Evolutionary conservation across 139 green algal species (phyloP), one percentile per base, ranked within the genome.

Genomic region (Tetratostichococcus sp.): DNA sequence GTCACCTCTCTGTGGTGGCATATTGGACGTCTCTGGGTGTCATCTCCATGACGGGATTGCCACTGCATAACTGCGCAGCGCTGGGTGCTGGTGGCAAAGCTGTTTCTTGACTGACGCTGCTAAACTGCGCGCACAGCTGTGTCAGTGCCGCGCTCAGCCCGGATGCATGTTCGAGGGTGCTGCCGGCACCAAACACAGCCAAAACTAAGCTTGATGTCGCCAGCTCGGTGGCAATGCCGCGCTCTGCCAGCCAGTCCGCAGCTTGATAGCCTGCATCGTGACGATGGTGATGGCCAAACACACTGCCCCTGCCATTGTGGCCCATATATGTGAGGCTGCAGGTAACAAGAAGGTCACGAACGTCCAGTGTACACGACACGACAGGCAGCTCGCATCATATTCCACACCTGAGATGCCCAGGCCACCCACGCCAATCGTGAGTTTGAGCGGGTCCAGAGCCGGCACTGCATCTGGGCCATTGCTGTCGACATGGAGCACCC

Each of bases 201-300:
- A 95, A 84, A 32, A 98, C 84, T 5, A 85, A 72, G 77, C 89
- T 73, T 62, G 50, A 62, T 6, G 84, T 93, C 0, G 90, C 78
- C 26, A 98, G 85, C 89, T 98, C 94, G 1, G 86, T 70, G 62
- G 96, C 85, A 6, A 98, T 79, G 33, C 83, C 78, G 74, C 84
- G 50, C 31, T 78, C 22, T 75, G 93, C 83, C 78, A 97, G 71
- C 6, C 33, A 30, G 0, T 67, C 66, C 26, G 87, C 86, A 1
- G 77, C 83, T 31, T 88, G 70, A 50, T 77, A 89, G 21, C 90
- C 91, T 35, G 75, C 82, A 17, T 26, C n/a, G n/a, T n/a, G n/a
- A n/a, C n/a, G n/a, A n/a, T n/a, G n/a, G n/a, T n/a, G n/a, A n/a
- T n/a, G n/a, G n/a, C n/a, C n/a, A n/a, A n/a, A n/a, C n/a, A n/a